Evolutionary conservation across 2,329 filamentous ascomycete species (phyloP).

Genomic region (Lachnum nothofagi): DNA sequence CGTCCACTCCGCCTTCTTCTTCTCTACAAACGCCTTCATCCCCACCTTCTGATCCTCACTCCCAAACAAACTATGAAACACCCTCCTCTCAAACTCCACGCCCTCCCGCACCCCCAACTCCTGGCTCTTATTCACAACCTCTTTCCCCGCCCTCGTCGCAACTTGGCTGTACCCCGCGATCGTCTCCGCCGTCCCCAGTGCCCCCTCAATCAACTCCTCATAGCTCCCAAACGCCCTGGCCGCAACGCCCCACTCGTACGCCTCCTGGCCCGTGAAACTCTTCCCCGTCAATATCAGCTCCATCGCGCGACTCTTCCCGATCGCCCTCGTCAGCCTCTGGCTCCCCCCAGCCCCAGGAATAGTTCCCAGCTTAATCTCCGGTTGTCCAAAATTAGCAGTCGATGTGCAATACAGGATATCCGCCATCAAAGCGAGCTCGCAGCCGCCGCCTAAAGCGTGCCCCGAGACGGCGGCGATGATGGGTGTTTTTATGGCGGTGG

Average conservation of each 20-base stretch:
- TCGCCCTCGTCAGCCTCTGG: conserved; percentile 76
- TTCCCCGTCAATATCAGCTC: conserved; percentile 83
- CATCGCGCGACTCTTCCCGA: conserved; percentile 85
- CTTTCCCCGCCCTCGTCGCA: conserved; percentile 85
- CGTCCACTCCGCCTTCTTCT: conserved; percentile 88
- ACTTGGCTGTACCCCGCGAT: conserved; percentile 84
- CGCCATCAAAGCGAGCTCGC: conserved; percentile 95
- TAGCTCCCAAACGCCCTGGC: conserved; percentile 74
- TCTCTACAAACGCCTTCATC: conserved; percentile 91
- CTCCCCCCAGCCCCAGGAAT: conserved; percentile 90
- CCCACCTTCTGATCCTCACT: conserved; percentile 96
- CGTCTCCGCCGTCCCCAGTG: conserved; percentile 77
- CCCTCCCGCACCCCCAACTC: conserved; percentile 82
- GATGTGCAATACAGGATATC: conserved; percentile 89
- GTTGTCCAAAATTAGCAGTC: conserved; percentile 87
- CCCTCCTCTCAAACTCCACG: conserved; percentile 86
- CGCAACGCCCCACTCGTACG: conserved; percentile 84
- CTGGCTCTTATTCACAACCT: conserved; percentile 99
- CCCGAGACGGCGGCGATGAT: conserved; percentile 92
- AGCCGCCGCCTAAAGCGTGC: conserved; percentile 89
- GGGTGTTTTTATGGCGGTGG: conserved; percentile 82
- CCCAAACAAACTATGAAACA: conserved; percentile 92
- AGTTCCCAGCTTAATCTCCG: conserved; percentile 90
- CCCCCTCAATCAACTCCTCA: conserved; percentile 75
- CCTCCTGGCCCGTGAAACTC: conserved; percentile 77